Base-by-base conservation (phyloP, 192 early-diverging fungal species). In the Umbelopsis vinacea region DNA sequence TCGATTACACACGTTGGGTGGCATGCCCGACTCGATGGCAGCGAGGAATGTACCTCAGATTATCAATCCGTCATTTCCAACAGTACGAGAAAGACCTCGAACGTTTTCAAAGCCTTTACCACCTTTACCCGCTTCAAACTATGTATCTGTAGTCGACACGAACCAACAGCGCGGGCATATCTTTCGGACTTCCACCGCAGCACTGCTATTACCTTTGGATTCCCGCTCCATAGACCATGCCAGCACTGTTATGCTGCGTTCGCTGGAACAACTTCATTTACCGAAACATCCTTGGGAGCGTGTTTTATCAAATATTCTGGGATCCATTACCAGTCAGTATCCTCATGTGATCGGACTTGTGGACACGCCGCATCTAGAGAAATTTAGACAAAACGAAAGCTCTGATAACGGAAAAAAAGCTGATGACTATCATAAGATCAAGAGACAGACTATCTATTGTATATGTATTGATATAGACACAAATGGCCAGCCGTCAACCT, bases 271-370 rank as follows among this genome's bases (percentile, higher is more conserved):
- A 63, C 29, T 63, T 6, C 57, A 63, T 22, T n/a, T 63, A 19
- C 33, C 57, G 19, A 63, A 33, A 14, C 9, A 37, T n/a, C 57
- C 57, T 12, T 63, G 57, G 57, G 57, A 63, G 33, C 26, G 19
- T 6, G 33, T 63, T 3, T 8, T 63, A 4, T 63, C 57, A 1
- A 35, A 63, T 63, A 63, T 63, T n/a, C 57, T 63, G 12, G 26
- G 57, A 5, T 63, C 57, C 33, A 63, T 63, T 37, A 63, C 57
- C 2, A 63, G 57, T 29, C 57, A 63, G 35, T 63, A 63, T 37
- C 57, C 57, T 35, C 57, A 63, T 63, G 57, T 63, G 57, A 63
- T 63, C 57, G 57, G 57, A 63, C 57, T 63, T 63, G 57, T 63
- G 57, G 57, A 63, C 26, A 63, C 15, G 5, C 57, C 57, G 4